Percentiles rank a stretch among this genome's conserved stretches.
Evolutionary conservation across 129 eudicot species (phyloP).

Genomic region (Chrysanthemum makinoi): DNA sequence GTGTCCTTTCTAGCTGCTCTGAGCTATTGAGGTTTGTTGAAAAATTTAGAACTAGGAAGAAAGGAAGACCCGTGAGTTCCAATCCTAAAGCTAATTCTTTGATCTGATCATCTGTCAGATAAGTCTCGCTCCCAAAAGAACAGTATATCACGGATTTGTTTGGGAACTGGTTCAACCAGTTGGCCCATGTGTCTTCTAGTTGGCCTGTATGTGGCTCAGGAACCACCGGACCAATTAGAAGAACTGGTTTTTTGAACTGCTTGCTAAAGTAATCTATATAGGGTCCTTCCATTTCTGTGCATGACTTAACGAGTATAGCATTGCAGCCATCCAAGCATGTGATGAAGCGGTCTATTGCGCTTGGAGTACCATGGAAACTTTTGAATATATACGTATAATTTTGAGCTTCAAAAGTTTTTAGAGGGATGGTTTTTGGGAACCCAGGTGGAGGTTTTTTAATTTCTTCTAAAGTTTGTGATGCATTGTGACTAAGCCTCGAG

Average conservation of each 20-base stretch:
- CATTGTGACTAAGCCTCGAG: neutral
- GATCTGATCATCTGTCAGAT: neutral
- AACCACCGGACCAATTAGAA: neutral
- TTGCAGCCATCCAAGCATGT: neutral
- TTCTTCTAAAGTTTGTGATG: conserved; percentile 25
- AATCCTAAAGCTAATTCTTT: neutral
- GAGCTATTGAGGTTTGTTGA: conserved; percentile 22
- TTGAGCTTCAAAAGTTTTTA: neutral
- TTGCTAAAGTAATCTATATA: neutral
- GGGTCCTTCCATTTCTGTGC: no score
- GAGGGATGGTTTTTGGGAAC: neutral
- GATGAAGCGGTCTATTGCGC: neutral
- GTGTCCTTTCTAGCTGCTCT: conserved; percentile 27
- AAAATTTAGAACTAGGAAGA: conserved; percentile 49
- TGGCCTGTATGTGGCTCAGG: neutral
- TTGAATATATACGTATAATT: neutral
- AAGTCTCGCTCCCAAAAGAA: neutral
- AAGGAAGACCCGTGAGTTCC: conserved; percentile 41
- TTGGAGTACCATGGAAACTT: neutral
- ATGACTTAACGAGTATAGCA: neutral
- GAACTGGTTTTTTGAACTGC: neutral
- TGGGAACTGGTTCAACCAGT: neutral
- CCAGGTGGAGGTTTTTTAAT: neutral
- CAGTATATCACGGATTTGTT: neutral
- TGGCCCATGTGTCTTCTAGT: neutral